A percentile compares a stretch with the other conserved stretches of the same genome.
phyloP scores from a whole-genome alignment of 2,329 filamentous ascomycete genomes.

The Coleophoma cylindrospora region DNA sequence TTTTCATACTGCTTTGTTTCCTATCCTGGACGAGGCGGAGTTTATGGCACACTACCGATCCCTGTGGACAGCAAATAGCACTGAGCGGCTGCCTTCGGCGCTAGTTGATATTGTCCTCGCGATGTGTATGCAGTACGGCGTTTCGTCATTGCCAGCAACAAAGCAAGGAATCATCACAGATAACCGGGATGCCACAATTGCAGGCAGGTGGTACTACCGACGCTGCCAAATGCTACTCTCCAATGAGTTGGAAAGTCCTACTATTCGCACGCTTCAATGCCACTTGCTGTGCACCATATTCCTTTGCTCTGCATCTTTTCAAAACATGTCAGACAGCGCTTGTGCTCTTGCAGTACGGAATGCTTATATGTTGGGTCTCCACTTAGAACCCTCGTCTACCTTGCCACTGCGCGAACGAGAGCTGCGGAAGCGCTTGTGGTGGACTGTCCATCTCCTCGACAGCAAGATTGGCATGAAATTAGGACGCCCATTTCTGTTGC shows the following conservation, averaged over 20 bases:
- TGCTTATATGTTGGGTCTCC: conserved; percentile 34
- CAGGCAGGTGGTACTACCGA: conserved; percentile 33
- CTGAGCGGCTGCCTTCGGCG: conserved; percentile 36
- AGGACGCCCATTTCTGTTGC: conserved; percentile 28
- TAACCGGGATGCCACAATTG: conserved; percentile 27
- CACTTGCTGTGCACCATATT: conserved; percentile 33
- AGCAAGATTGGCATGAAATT: conserved; percentile 31
- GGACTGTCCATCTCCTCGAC: conserved; percentile 37
- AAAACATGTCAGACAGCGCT: conserved; percentile 32
- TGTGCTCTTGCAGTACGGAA: conserved; percentile 29
- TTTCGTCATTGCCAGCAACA: conserved; percentile 15
- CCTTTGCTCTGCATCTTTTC: conserved; percentile 31
- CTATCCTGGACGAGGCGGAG: conserved; percentile 37
- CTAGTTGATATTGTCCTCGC: conserved; percentile 48
- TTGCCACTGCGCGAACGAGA: conserved; percentile 27
- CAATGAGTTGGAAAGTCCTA: conserved; percentile 31
- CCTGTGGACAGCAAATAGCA: conserved; percentile 27
- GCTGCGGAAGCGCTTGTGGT: conserved; percentile 40
- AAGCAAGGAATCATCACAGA: conserved; percentile 13
- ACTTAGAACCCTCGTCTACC: conserved; percentile 29
- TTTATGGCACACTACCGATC: conserved; percentile 39
- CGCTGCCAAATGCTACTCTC: conserved; percentile 31
- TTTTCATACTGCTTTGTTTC: conserved; percentile 32
- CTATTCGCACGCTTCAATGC: conserved; percentile 34
- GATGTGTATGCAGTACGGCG: conserved; percentile 44